Evolutionary conservation across 306 rosid genomes (phyloP).

Genomic region (Vigna reflexopilosa): DNA sequence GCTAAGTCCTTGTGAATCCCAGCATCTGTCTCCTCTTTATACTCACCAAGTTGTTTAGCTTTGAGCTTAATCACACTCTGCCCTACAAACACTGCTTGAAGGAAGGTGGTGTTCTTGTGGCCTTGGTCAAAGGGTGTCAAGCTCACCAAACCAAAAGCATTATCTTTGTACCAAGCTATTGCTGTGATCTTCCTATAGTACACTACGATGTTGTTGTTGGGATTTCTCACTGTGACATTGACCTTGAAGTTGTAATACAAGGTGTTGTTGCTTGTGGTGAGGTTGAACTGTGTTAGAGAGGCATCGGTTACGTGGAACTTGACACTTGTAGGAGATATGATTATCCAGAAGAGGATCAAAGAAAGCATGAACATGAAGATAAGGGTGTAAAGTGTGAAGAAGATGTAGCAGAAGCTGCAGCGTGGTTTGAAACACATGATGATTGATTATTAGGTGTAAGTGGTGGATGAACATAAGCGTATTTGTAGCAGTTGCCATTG

Average conservation of each 20-base stretch:
- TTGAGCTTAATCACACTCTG: slow-evolving; percentile 7
- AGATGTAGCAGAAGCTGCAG: not conserved
- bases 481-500: not conserved
- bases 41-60: slow-evolving; percentile 40
- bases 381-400: not conserved
- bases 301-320: slow-evolving; percentile 41
- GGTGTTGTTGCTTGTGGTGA: slow-evolving; percentile 49
- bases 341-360: not conserved
- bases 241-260: slow-evolving; percentile 41
- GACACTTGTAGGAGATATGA: slow-evolving; percentile 38
- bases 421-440: not conserved
- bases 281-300: slow-evolving; percentile 47
- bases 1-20: slow-evolving; percentile 44
- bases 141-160: not conserved
- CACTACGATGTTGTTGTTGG: slow-evolving; percentile 43
- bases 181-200: slow-evolving; percentile 35
- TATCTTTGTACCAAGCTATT: slow-evolving; percentile 48
- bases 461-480: not conserved
- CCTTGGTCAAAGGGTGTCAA: slow-evolving; percentile 53
- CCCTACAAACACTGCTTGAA: slow-evolving; percentile 44
- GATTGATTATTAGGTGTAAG: not conserved
- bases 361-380: not conserved
- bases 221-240: slow-evolving; percentile 48
- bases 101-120: slow-evolving; percentile 45
- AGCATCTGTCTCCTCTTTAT: slow-evolving; percentile 26